phyloP scores from a whole-genome alignment of 176 grass and related monocot genomes.

The Alopecurus myosuroides region DNA sequence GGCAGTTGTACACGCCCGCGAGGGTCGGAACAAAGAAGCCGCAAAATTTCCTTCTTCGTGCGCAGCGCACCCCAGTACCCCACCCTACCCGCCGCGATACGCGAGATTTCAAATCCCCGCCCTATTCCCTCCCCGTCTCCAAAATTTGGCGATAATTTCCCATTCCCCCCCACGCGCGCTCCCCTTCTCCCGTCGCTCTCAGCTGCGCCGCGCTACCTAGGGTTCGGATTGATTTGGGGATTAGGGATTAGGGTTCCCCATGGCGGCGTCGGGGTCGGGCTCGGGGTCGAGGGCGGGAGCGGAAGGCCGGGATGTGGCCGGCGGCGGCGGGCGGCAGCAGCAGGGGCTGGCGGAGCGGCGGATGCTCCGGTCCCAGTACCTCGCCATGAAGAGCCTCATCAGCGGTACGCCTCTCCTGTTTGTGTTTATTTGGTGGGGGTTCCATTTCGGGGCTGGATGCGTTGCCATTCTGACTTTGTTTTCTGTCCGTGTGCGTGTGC shows the following conservation, averaged over 20 bases:
- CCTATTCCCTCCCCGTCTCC: neutral
- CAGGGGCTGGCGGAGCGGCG: conserved; percentile 54
- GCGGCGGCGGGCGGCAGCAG: neutral
- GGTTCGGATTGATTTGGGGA: conserved; percentile 7
- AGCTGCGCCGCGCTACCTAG: neutral
- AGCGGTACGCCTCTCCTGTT: conserved; percentile 35
- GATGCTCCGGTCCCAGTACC: conserved; percentile 70
- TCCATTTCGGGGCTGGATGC: neutral
- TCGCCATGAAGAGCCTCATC: conserved; percentile 71
- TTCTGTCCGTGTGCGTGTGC: neutral
- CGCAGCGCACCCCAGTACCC: neutral
- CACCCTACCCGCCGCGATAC: neutral
- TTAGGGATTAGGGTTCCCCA: neutral
- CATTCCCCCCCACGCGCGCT: neutral
- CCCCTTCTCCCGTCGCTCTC: neutral
- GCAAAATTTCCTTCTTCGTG: neutral
- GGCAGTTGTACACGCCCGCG: neutral
- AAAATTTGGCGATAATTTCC: neutral
- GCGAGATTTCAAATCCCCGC: conserved; percentile 26
- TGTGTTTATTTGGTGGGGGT: too few species aligned
- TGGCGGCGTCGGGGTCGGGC: conserved; percentile 12
- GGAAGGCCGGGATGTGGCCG: neutral
- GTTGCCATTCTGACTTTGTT: neutral
- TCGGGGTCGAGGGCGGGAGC: neutral
- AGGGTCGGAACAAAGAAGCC: too few species aligned